Conservation (phyloP, 148 eudicot genomes). For the Cornus florida region DNA sequence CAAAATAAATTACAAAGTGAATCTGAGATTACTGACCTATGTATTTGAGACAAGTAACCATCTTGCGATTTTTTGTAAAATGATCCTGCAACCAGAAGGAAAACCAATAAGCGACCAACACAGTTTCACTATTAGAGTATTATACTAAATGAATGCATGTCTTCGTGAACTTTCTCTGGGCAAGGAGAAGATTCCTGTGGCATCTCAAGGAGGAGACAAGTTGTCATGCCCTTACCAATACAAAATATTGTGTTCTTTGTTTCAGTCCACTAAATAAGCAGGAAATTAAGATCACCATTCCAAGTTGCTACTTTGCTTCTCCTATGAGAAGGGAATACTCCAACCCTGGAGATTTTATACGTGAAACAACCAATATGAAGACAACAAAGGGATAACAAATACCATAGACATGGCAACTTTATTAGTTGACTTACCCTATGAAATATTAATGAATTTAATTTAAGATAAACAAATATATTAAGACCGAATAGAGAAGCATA, state of each 20-base stretch:
- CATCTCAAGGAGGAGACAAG: background rate
- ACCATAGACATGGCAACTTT: background rate
- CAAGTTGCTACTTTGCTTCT: background rate
- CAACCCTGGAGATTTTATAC: background rate
- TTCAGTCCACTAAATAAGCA: background rate
- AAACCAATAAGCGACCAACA: background rate
- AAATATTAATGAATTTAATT: background rate
- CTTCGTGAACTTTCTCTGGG: background rate
- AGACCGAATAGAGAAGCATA: background rate
- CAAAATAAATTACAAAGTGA: background rate
- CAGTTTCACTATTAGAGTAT: background rate
- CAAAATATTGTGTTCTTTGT: background rate
- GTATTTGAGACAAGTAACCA: conserved; percentile 71
- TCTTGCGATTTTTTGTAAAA: conserved; percentile 47
- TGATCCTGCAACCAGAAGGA: conserved; percentile 54
- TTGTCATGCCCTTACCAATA: background rate
- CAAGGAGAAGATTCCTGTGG: background rate
- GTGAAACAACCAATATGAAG: background rate
- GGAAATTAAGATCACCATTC: background rate
- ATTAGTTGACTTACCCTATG: too few relatives aligned
- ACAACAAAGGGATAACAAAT: background rate
- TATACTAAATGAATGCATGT: background rate
- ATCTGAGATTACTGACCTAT: conserved; percentile 56
- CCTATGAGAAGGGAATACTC: background rate
- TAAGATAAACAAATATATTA: background rate